Evolutionary conservation across 2,329 filamentous ascomycete genomes (phyloP).

Genomic region (Venturia nashicola): DNA sequence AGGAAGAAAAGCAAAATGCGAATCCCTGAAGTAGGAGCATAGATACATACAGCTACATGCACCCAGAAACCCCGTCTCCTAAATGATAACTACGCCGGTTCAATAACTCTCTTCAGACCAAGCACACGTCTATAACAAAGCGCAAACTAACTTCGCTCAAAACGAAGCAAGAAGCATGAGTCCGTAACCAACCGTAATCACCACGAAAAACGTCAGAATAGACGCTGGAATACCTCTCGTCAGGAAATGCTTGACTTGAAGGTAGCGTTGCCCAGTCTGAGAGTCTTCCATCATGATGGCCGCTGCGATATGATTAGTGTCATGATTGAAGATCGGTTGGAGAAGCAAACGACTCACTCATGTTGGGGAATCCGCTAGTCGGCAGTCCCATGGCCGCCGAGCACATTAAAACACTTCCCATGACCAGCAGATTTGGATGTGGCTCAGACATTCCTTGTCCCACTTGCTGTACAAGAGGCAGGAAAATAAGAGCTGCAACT

Average conservation of each 20-base stretch:
- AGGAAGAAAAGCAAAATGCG: not conserved
- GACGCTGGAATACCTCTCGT: slow-evolving; percentile 84
- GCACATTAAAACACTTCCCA: slow-evolving; percentile 93
- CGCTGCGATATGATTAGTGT: slow-evolving; percentile 40
- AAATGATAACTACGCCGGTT: too few relatives aligned
- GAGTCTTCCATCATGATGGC: slow-evolving; percentile 99
- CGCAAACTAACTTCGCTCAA: slow-evolving; percentile 20
- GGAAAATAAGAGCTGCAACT: slow-evolving; percentile 85
- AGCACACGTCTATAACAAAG: not conserved
- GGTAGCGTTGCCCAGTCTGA: slow-evolving; percentile 77
- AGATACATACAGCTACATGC: not conserved
- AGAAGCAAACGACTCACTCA: slow-evolving; percentile 62
- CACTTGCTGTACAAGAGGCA: slow-evolving; percentile 80
- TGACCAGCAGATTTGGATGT: slow-evolving; percentile 87
- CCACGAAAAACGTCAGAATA: slow-evolving; percentile 66
- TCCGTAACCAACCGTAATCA: slow-evolving; percentile 82
- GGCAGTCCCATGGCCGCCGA: slow-evolving; percentile 95
- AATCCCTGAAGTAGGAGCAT: not conserved
- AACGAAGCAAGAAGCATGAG: slow-evolving; percentile 69
- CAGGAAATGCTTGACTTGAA: slow-evolving; percentile 88
- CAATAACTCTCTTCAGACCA: not conserved
- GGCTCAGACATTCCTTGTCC: slow-evolving; percentile 76
- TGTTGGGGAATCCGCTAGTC: slow-evolving; percentile 94
- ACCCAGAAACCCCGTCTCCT: not conserved
- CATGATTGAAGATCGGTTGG: not conserved